Base-by-base conservation (phyloP, 2,329 filamentous ascomycete genomes). In the Aurifilum marmelostoma region DNA sequence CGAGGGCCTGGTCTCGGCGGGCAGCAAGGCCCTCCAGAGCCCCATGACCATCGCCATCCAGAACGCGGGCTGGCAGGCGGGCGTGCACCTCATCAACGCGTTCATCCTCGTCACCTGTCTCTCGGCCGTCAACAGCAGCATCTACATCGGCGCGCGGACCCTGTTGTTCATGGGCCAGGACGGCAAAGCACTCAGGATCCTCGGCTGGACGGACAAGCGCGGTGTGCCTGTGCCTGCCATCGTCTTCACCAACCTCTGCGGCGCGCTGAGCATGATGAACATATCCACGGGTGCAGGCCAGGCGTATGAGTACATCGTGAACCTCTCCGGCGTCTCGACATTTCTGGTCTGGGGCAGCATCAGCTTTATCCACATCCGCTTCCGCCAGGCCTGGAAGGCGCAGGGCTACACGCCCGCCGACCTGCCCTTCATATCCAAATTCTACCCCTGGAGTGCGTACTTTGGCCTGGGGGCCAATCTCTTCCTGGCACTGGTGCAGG, bases 91-190 rank as follows among this genome's bases (percentile, higher is more conserved):
- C 1, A 91, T 94, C 80, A 94, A 94, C 73, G 90, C 89, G 52
- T 90, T 93, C 75, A 92, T 93, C 74, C 85, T 94, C 64, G 81
- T 92, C 11, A 92, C 91, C 16, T 91, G 91, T 67, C 82, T 93
- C 50, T 89, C 86, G 0, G 90, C 91, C 24, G 87, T 91, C 73
- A 94, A 94, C 79, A 89, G 87, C 65, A 91, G 89, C 11, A 91
- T 94, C 71, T 94, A 94, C 77, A 92, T 94, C 73, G 89, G 88
- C 59, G 92, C 90, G 3, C 87, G 92, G 29, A 94, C 91, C 0
- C 79, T 95, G 1, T 80, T 94, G 0, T 93, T 89, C 80, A 92
- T 94, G 88, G 91, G 91, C 0, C 89, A 92, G 74, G 88, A 89
- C 59, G 83, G 87, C 61, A 92, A 92, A 77, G 92, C 92, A 0